Conservation (phyloP, 345 rosid species). For the Mercurialis annua region DNA sequence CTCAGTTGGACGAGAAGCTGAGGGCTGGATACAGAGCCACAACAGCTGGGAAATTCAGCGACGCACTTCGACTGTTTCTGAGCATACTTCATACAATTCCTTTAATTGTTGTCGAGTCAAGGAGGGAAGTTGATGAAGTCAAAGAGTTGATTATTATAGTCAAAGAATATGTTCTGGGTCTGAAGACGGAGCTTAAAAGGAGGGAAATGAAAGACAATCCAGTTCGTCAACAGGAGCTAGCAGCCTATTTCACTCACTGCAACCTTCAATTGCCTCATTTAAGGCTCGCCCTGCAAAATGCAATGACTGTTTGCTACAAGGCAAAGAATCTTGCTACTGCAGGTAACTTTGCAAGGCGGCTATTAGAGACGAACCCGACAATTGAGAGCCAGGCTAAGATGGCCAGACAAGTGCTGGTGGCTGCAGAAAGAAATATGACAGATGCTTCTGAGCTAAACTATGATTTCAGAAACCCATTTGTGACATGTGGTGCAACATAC, state of each 20-base stretch:
- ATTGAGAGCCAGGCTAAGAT: conserved; percentile 68
- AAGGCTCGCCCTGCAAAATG: conserved; percentile 69
- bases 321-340: conserved; percentile 78
- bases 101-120: conserved; percentile 78
- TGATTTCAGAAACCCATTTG: conserved; percentile 93
- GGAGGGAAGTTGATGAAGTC: conserved; percentile 97
- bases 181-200: conserved; percentile 79
- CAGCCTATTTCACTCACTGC: conserved; percentile 97
- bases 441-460: conserved; percentile 69
- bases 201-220: conserved; percentile 73
- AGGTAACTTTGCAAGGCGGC: conserved; percentile 71
- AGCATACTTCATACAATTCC: conserved; percentile 92
- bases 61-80: conserved; percentile 72
- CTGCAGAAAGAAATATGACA: conserved; percentile 71
- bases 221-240: conserved; percentile 85
- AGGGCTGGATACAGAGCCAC: conserved; percentile 90
- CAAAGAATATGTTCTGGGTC: conserved; percentile 82
- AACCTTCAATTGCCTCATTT: conserved; percentile 82
- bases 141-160: conserved; percentile 73
- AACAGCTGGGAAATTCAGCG: conserved; percentile 66
- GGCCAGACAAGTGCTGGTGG: conserved; percentile 81
- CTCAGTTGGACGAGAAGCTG: conserved; percentile 91
- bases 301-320: conserved; percentile 80
- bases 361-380: conserved; percentile 75
- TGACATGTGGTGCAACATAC: conserved; percentile 81